Evolutionary conservation across 2,329 filamentous ascomycete genomes (phyloP).

Genomic region (Pyrenochaeta sp.): DNA sequence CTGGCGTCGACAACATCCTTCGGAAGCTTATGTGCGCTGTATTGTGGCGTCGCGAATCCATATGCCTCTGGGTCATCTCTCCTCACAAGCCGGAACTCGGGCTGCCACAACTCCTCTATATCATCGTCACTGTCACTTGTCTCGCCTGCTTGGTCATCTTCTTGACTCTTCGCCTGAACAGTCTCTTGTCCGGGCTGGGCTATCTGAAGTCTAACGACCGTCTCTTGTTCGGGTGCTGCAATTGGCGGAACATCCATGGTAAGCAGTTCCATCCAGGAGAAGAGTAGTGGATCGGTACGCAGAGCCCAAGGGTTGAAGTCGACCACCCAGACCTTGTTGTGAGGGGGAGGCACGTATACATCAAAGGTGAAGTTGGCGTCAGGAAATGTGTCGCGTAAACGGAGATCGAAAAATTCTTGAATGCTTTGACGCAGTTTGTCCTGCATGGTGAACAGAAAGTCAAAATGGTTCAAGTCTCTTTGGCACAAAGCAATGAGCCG

Average conservation of each 20-base stretch:
- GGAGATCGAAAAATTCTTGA: constrained; percentile 76
- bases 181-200: constrained; percentile 8
- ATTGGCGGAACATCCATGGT: constrained; percentile 66
- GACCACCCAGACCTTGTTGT: constrained; percentile 82
- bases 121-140: constrained; percentile 54
- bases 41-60: constrained; percentile 83
- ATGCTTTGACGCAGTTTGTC: constrained; percentile 73
- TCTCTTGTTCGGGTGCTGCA: constrained; percentile 11
- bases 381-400: constrained; percentile 78
- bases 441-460: constrained; percentile 76
- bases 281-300: constrained; percentile 86
- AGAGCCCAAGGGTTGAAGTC: constrained; percentile 96
- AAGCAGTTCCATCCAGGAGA: constrained; percentile 88
- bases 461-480: constrained; percentile 88
- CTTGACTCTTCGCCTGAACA: constrained; percentile 4
- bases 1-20: constrained; percentile 84
- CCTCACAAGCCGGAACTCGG: constrained; percentile 83
- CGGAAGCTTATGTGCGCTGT: constrained; percentile 94
- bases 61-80: constrained; percentile 89
- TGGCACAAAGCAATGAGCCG: constrained; percentile 84
- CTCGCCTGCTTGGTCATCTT: constrained; percentile 18
- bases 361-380: constrained; percentile 89
- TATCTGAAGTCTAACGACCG: constrained; percentile 39
- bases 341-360: constrained; percentile 81
- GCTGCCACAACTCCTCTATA: constrained; percentile 65